These are phyloP conservation scores for Globisporangium splendens DNA, from an alignment of 352 stramenopile species.

Conservation along the genomic window DNA sequence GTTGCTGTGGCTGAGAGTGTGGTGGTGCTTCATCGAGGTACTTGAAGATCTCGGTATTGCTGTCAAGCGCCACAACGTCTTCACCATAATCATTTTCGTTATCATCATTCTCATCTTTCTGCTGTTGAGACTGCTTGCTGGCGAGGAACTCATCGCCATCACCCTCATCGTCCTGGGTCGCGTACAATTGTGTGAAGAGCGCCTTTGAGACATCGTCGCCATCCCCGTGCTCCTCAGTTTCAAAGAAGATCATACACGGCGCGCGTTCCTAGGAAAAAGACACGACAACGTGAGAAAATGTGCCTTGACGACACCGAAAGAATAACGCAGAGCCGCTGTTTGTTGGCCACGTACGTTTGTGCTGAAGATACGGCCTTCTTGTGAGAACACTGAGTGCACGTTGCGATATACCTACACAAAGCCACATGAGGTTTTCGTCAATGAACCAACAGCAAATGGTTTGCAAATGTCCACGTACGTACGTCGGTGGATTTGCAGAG, in stretches of 20 bases:
- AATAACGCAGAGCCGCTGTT: constrained; percentile 1
- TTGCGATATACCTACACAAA: constrained; percentile 50
- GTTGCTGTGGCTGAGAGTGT: not conserved
- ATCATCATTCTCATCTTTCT: constrained; percentile 1
- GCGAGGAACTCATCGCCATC: not conserved
- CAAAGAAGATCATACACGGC: constrained; percentile 72
- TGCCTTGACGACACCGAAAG: no score
- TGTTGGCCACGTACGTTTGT: constrained; percentile 43
- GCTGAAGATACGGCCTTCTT: constrained; percentile 75
- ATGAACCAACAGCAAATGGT: no score
- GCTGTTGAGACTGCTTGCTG: no score
- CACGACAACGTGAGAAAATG: not conserved
- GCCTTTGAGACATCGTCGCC: constrained; percentile 56
- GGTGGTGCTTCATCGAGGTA: constrained; percentile 8
- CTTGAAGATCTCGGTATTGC: constrained; percentile 13
- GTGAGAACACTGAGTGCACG: constrained; percentile 48
- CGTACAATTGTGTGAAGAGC: constrained; percentile 62
- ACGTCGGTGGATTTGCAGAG: constrained; percentile 83
- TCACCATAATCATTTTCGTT: constrained; percentile 13
- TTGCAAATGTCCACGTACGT: not conserved
- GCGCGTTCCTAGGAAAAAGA: constrained; percentile 52
- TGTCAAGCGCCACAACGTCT: constrained; percentile 7
- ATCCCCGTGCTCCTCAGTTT: constrained; percentile 43
- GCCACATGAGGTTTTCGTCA: not conserved
- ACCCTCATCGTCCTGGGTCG: constrained; percentile 22